Evolutionary conservation across 371 early-diverging fungal species (phyloP).

Genomic region (Globomyces sp.): DNA sequence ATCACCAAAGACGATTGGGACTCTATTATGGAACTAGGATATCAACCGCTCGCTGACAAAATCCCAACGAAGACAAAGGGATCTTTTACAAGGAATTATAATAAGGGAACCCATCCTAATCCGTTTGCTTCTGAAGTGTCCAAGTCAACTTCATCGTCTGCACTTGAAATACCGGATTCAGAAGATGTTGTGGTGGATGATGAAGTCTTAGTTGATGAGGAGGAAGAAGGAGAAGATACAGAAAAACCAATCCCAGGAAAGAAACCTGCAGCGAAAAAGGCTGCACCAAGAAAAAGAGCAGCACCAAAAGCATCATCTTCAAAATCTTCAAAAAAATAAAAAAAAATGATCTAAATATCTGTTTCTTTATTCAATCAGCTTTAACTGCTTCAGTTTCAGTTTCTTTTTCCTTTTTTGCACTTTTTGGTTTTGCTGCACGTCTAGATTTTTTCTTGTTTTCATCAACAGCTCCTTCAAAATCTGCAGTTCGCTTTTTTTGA

Average conservation of each 20-base stretch:
- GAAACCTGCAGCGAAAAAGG: conserved; percentile 23
- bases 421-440: neutral
- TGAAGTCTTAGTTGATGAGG: conserved; percentile 57
- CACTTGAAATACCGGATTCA: conserved; percentile 51
- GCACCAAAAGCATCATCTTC: neutral
- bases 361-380: too few species aligned
- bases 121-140: conserved; percentile 54
- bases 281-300: neutral
- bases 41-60: conserved; percentile 50
- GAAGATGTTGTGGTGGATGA: conserved; percentile 61
- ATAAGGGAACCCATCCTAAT: conserved; percentile 68
- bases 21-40: conserved; percentile 69
- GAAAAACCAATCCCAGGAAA: conserved; percentile 49
- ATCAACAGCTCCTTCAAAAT: neutral
- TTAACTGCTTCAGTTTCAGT: too few species aligned
- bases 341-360: too few species aligned
- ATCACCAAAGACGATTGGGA: conserved; percentile 88
- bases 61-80: conserved; percentile 73
- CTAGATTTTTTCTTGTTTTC: conserved; percentile 11
- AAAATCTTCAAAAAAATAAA: neutral
- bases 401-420: conserved; percentile 1
- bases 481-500: conserved; percentile 4
- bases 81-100: conserved; percentile 83
- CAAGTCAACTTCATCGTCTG: conserved; percentile 25
- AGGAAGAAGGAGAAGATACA: conserved; percentile 51